Percentiles rank a stretch among this genome's conserved stretches.
These are phyloP conservation scores for Brassica napus DNA, from an alignment of 345 rosid genomes.

Conservation along the genomic window DNA sequence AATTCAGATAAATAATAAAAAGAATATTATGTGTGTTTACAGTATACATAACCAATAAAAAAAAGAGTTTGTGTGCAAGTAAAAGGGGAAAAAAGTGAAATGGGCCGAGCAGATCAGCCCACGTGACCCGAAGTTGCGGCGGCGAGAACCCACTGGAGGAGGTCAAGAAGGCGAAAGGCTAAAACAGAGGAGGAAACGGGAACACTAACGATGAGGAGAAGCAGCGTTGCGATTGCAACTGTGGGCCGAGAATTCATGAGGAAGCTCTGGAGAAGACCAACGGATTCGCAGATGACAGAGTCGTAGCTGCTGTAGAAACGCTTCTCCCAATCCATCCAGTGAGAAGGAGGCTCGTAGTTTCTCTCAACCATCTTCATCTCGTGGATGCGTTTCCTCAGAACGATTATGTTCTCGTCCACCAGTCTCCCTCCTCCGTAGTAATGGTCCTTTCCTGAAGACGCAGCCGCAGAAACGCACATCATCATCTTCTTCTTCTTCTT, in stretches of 20 bases:
- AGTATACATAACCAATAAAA: not conserved
- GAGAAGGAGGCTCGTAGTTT: constrained; percentile 61
- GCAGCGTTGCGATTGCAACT: constrained; percentile 48
- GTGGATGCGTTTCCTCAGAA: constrained; percentile 58
- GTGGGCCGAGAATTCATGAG: constrained; percentile 66
- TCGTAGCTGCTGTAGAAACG: constrained; percentile 50
- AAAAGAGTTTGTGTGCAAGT: not conserved
- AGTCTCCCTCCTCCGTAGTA: constrained; percentile 41
- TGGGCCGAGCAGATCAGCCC: constrained; percentile 10
- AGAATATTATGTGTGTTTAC: constrained; percentile 11
- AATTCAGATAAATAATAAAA: not conserved
- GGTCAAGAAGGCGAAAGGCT: constrained; percentile 33
- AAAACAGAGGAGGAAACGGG: constrained; percentile 43
- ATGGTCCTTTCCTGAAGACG: constrained; percentile 28
- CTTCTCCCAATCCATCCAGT: constrained; percentile 82
- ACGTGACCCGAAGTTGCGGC: constrained; percentile 12
- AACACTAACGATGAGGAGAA: constrained; percentile 48
- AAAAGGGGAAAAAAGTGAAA: not conserved
- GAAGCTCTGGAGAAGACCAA: constrained; percentile 53
- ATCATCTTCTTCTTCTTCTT: not conserved
- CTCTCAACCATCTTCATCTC: constrained; percentile 67
- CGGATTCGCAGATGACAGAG: constrained; percentile 48
- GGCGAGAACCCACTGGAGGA: constrained; percentile 25
- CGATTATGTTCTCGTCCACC: constrained; percentile 67
- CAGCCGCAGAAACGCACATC: constrained; percentile 8